Evolutionary conservation across 768 basidiomycete species (phyloP).

Genomic region (Lactarius psammicola): DNA sequence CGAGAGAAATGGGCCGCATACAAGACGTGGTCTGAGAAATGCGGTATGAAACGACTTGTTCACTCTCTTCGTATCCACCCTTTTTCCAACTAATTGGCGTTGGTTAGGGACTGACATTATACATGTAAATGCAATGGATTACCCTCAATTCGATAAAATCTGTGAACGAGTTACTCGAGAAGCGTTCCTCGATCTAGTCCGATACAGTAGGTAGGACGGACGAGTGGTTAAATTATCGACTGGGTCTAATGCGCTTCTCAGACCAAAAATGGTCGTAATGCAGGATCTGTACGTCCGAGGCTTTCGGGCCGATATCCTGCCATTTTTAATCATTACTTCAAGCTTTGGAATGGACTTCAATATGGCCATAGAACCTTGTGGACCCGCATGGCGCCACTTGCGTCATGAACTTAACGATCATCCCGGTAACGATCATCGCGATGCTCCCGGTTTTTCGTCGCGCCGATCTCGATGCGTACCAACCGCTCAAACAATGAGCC

Average conservation of each 20-base stretch:
- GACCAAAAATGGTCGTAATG: neutral
- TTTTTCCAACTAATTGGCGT: neutral
- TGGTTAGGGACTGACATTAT: constrained; percentile 9
- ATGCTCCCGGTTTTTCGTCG: too few relatives aligned
- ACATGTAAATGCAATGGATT: neutral
- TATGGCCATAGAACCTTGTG: neutral
- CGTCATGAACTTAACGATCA: neutral
- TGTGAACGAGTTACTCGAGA: constrained; percentile 18
- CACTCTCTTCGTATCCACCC: too few relatives aligned
- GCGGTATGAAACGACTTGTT: constrained; percentile 3
- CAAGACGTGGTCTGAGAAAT: constrained; percentile 30
- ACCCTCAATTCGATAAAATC: neutral
- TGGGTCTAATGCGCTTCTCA: neutral
- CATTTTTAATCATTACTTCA: neutral
- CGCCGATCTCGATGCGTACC: neutral
- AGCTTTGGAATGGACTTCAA: constrained; percentile 3
- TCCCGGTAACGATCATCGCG: too few relatives aligned
- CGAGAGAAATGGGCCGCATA: constrained; percentile 22
- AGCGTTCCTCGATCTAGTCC: constrained; percentile 14
- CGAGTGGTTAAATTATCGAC: neutral
- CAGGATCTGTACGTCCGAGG: neutral
- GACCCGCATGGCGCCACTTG: neutral
- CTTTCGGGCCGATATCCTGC: neutral
- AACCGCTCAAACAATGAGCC: neutral
- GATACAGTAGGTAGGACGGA: constrained; percentile 9